phyloP scores from a whole-genome alignment of 345 rosid genomes.

The Jatropha curcas region DNA sequence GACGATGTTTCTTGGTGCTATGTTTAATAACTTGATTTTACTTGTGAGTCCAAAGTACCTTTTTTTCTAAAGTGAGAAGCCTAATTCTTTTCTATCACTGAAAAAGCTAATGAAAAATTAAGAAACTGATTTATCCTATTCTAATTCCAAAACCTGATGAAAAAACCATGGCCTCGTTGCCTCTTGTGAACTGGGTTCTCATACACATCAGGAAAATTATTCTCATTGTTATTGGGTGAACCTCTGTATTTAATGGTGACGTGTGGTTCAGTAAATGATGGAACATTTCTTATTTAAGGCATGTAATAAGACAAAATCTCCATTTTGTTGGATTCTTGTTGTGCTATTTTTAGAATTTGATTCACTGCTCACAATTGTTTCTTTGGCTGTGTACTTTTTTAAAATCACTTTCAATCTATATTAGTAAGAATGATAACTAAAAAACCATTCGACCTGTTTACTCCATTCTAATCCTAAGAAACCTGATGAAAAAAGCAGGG shows the following conservation, averaged over 20 bases:
- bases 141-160: constrained; percentile 27
- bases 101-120: too few species aligned
- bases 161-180: constrained; percentile 43
- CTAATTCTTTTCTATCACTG: too few species aligned
- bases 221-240: constrained; percentile 62
- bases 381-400: too few species aligned
- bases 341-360: too few species aligned
- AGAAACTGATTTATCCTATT: too few species aligned
- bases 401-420: too few species aligned
- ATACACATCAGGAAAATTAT: constrained; percentile 34
- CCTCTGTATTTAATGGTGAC: constrained; percentile 37
- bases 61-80: neutral
- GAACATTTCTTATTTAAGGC: too few species aligned
- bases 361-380: too few species aligned
- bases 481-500: constrained; percentile 70
- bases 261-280: constrained; percentile 59
- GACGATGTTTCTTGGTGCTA: neutral
- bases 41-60: too few species aligned
- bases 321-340: too few species aligned
- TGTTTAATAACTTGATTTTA: neutral
- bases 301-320: neutral
- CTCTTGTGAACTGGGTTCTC: constrained; percentile 27
- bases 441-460: neutral
- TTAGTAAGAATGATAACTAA: too few species aligned
- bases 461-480: neutral